phyloP scores from a whole-genome alignment of 768 basidiomycete species.

The Suillus subaureus region DNA sequence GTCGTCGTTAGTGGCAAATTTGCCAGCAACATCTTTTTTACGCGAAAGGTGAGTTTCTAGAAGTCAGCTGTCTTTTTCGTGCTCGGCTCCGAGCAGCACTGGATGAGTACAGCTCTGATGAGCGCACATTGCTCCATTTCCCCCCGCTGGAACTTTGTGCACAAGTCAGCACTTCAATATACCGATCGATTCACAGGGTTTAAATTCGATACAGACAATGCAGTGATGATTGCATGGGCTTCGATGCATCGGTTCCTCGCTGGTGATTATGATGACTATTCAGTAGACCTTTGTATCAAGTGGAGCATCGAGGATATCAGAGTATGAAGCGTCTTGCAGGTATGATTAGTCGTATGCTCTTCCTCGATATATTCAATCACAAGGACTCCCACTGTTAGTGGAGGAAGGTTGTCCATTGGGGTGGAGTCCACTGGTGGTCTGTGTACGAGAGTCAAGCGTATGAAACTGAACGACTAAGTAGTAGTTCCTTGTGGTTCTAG shows the following conservation, averaged over 20 bases:
- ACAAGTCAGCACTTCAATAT: slow-evolving; percentile 50
- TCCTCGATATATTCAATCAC: not conserved
- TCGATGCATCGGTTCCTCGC: slow-evolving; percentile 78
- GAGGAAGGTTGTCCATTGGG: too few species aligned
- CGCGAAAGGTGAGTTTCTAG: slow-evolving; percentile 55
- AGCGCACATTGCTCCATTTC: slow-evolving; percentile 55
- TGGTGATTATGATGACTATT: slow-evolving; percentile 61
- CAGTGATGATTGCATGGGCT: slow-evolving; percentile 96
- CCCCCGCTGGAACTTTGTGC: slow-evolving; percentile 80
- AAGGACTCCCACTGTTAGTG: not conserved
- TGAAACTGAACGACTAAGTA: not conserved
- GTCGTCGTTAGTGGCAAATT: slow-evolving; percentile 93
- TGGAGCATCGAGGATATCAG: slow-evolving; percentile 69
- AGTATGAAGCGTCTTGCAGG: not conserved
- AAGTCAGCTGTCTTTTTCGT: not conserved
- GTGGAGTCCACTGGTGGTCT: not conserved
- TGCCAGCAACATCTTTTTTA: slow-evolving; percentile 79
- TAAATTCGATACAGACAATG: slow-evolving; percentile 73
- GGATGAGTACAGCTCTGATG: slow-evolving; percentile 25
- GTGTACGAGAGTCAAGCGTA: not conserved
- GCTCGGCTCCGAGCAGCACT: slow-evolving; percentile 34
- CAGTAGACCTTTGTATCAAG: slow-evolving; percentile 60
- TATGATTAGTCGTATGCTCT: not conserved
- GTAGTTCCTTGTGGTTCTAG: not conserved
- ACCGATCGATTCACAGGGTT: not conserved